Evolutionary conservation across 345 rosid species (phyloP), one percentile per base, ranked within the genome.

Genomic region (Litchi chinensis): DNA sequence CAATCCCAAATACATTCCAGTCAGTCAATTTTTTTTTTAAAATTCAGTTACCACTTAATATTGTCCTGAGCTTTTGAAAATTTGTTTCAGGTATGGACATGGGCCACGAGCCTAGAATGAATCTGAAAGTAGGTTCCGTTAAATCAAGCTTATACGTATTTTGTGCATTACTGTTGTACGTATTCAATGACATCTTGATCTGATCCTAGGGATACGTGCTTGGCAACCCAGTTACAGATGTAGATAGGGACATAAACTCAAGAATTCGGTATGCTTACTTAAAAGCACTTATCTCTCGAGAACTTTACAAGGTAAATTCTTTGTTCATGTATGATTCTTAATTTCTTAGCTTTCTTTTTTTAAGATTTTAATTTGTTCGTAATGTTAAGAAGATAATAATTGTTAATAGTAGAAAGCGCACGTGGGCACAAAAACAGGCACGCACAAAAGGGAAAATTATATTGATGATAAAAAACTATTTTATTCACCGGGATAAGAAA

Each of bases 171-270:
- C 43, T 22, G 44, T 15, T 57, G 67, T 54, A 5, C 28, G 4
- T 26, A 18, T 59, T 59, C 11, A 59, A 21, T 8, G 19, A 16
- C 0, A 75, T 19, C 26, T 21, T 59, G 66, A 40, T 73, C 10
- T 46, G 52, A 46, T 46, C 12, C 12, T n/a, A 84, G 87, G 84
- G 84, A 11, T 81, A 81, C 32, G 0, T 72, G 44, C 73, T 84
- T 71, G 87, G 87, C 8, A 79, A 84, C 56, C 84, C 84, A 54
- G 19, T 41, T n/a, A 84, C 84, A 22, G 68, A 73, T 73, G 0
- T 0, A 1, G 18, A 39, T 11, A 63, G 6, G 40, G 85, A 83
- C 11, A 0, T 8, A 0, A 74, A 79, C 43, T 52, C 77, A 21
- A 73, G 65, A 81, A 10, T 83, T 32, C 16, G 6, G 15, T 83